Evolutionary conservation across 108 stramenopile genomes (phyloP).

Genomic region (Pseudonitzschia delicatissima): DNA sequence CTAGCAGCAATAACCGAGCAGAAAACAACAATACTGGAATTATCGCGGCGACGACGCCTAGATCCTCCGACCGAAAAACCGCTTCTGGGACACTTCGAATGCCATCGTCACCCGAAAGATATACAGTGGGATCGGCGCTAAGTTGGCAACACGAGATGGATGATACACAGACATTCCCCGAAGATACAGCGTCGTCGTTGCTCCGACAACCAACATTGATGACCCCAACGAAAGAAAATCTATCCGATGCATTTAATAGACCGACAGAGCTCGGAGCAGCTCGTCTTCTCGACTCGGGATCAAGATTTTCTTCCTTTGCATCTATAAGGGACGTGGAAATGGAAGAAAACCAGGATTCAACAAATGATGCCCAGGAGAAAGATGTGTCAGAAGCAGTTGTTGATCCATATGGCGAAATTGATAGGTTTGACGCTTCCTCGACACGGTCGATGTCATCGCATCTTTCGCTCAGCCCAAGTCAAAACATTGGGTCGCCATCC

Average conservation of each 20-base stretch:
- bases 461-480: background rate
- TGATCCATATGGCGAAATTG: too few species aligned
- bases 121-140: background rate
- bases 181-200: background rate
- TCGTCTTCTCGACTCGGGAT: conserved; percentile 8
- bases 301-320: conserved; percentile 31
- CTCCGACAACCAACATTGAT: background rate
- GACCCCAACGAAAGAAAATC: background rate
- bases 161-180: background rate
- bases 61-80: conserved; percentile 5
- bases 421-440: background rate
- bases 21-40: background rate
- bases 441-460: background rate
- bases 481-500: background rate
- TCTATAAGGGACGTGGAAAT: conserved; percentile 7
- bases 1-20: background rate
- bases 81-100: conserved; percentile 16
- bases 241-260: background rate
- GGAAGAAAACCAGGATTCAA: too few species aligned
- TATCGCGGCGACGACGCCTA: background rate
- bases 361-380: too few species aligned
- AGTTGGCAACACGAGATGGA: too few species aligned
- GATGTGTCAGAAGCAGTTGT: too few species aligned
- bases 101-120: conserved; percentile 16
- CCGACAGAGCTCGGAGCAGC: conserved; percentile 10